These are phyloP conservation scores for Hexamita inflata DNA, from an alignment of 208 protist species.

Conservation along the genomic window DNA sequence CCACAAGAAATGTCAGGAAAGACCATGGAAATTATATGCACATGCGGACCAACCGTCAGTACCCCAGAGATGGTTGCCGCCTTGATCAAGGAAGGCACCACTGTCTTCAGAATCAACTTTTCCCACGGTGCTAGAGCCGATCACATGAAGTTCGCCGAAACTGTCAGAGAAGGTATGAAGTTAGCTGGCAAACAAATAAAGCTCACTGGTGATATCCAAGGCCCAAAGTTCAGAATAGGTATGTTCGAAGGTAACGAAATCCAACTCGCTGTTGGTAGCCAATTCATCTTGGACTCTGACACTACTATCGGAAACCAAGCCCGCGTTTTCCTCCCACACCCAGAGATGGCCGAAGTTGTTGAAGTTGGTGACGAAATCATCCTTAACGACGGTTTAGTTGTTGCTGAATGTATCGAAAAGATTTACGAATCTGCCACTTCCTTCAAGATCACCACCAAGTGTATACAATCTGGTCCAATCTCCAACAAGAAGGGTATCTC, in stretches of 20 bases:
- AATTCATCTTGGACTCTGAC: conserved; percentile 20
- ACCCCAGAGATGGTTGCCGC: conserved; percentile 23
- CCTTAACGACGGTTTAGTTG: conserved; percentile 42
- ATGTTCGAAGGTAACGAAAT: conserved; percentile 21
- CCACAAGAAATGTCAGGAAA: too few species aligned
- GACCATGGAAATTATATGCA: conserved; percentile 36
- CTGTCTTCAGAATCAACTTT: conserved; percentile 45
- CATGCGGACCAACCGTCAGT: conserved; percentile 33
- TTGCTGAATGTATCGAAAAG: background rate
- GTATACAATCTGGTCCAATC: background rate
- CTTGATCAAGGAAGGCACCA: conserved; percentile 37
- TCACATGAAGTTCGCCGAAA: conserved; percentile 31
- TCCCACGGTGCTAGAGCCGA: conserved; percentile 40
- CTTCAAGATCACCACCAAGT: conserved; percentile 18
- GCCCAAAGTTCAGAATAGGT: conserved; percentile 36
- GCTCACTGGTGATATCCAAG: conserved; percentile 46
- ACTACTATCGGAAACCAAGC: background rate
- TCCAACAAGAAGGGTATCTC: conserved; percentile 4
- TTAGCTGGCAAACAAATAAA: conserved; percentile 21
- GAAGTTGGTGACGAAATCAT: conserved; percentile 37
- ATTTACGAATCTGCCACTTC: background rate
- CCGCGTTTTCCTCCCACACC: conserved; percentile 37
- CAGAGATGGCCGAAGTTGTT: conserved; percentile 33
- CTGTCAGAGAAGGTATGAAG: conserved; percentile 25
- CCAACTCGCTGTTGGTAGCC: conserved; percentile 13